Percentiles rank a stretch among this genome's conserved stretches.
These are phyloP conservation scores for Candida freyschussii DNA, from an alignment of 1,139 yeast species.

Conservation along the genomic window DNA sequence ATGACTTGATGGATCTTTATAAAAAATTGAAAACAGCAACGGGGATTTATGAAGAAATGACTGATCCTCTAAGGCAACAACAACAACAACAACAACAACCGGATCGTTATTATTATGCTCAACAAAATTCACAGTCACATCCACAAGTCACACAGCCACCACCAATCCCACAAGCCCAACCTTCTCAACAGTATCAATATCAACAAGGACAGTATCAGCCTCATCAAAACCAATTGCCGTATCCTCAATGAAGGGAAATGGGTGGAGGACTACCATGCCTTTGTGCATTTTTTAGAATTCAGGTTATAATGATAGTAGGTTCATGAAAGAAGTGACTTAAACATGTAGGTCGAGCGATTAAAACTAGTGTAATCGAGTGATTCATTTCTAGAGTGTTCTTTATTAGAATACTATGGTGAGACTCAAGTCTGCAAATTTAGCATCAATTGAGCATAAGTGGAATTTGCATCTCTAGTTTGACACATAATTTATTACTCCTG, in stretches of 20 bases:
- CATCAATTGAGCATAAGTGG: not conserved
- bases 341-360: too few species aligned
- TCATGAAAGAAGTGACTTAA: too few species aligned
- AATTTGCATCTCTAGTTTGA: too few species aligned
- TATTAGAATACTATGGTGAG: too few species aligned
- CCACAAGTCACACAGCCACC: slow-evolving; percentile 6
- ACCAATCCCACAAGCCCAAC: slow-evolving; percentile 5
- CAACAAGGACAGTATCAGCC: slow-evolving; percentile 6
- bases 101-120: slow-evolving; percentile 6
- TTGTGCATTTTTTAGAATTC: too few species aligned
- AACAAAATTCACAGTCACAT: slow-evolving; percentile 7
- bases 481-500: too few species aligned
- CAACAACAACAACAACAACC: slow-evolving; percentile 16
- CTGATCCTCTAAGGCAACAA: slow-evolving; percentile 38
- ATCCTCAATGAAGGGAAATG: slow-evolving; percentile 11
- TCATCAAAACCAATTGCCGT: slow-evolving; percentile 14
- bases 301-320: too few species aligned
- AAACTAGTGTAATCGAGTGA: too few species aligned
- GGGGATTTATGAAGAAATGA: slow-evolving; percentile 60
- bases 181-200: slow-evolving; percentile 6
- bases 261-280: too few species aligned
- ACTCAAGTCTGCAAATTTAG: not conserved
- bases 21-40: slow-evolving; percentile 66
- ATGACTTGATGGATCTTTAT: slow-evolving; percentile 69
- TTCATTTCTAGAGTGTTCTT: too few species aligned